Evolutionary conservation across 176 grass and related monocot species (phyloP).

Genomic region (Ensete ventricosum): DNA sequence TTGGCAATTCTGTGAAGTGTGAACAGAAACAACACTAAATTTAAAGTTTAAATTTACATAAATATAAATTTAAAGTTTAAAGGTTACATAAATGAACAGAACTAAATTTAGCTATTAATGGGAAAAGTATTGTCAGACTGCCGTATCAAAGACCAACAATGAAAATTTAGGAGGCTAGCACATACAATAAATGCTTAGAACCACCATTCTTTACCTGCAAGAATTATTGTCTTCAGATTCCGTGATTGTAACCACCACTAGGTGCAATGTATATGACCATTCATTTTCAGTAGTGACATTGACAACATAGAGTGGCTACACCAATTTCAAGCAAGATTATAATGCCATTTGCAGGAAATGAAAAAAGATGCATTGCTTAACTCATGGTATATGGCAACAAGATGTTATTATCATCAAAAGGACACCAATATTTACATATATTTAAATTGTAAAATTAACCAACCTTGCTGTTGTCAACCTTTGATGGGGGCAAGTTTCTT

Average conservation of each 20-base stretch:
- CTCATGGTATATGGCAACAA: no score
- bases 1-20: no score
- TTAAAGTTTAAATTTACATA: no score
- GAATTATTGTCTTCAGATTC: background rate
- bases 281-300: background rate
- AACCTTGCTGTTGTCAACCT: conserved; percentile 66
- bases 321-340: background rate
- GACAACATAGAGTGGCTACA: background rate
- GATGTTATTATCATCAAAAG: background rate
- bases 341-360: background rate
- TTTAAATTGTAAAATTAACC: background rate
- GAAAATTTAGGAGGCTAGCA: background rate
- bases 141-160: background rate
- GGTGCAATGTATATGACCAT: background rate
- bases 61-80: no score
- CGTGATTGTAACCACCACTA: no score
- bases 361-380: background rate
- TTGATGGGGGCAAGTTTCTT: conserved; percentile 81
- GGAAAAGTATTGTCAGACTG: no score
- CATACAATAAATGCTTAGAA: background rate
- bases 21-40: no score
- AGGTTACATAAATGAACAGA: no score
- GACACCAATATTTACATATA: background rate
- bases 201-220: background rate
- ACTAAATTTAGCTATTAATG: no score